Base-by-base conservation (phyloP, 306 rosid species). In the Trifolium dubium region DNA sequence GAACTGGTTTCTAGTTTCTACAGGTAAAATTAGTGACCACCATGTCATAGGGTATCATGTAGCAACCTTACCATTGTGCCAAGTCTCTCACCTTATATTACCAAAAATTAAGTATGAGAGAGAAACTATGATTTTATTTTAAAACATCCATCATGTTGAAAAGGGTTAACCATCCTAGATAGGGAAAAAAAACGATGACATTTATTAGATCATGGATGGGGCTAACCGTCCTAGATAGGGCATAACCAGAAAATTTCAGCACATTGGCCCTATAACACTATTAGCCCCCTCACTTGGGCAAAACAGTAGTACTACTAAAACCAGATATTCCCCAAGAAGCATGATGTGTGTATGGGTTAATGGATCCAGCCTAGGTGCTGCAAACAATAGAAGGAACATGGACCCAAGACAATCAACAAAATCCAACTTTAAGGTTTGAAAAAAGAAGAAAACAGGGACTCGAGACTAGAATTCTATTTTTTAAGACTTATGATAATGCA, bases 91-190 rank as follows among this genome's bases (percentile, higher is more conserved):
- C 10, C 67, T 70, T 72, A 66, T 67, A 56, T 31, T 43, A 49
- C 43, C 51, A 35, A 79, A 60, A 15, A 71, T 10, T 43, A 60
- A 67, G 59, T 37, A 73, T 74, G 64, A 59, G 35, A 64, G 31
- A 8, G 54, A 10, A 51, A 23, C 28, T 18, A 6, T 5, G 1
- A 2, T 35, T 51, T 64, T 49, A 64, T n/a, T 54, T 54, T 30
- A 65, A 39, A 34, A 39, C 40, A 65, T 47, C 46, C 43, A 51
- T 18, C 8, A 15, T 60, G 54, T 51, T 12, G 43, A 74, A 39
- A 39, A 49, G 32, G 71, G 60, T 15, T 40, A 13, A 62, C 35
- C 39, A 39, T 30, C 35, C 9, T 41, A 64, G 23, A 64, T 17
- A 54, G 39, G 72, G 39, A 67, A 17, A 65, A 72, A 49, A 56